phyloP scores from a whole-genome alignment of 2,329 filamentous ascomycete genomes.

The Fusarium musae region DNA sequence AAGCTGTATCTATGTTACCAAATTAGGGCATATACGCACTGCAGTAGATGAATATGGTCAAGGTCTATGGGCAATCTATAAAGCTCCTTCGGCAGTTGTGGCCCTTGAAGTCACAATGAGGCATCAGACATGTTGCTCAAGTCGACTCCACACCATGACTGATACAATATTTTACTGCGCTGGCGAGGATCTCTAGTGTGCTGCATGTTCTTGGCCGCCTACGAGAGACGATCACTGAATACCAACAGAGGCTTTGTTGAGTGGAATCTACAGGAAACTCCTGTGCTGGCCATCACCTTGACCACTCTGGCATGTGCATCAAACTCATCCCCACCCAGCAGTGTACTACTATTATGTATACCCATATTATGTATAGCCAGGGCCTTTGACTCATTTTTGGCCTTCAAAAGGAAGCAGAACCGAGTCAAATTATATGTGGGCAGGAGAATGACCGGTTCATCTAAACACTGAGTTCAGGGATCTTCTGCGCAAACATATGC shows the following conservation, averaged over 20 bases:
- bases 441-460: not conserved
- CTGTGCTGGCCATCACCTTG: not conserved
- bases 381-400: not conserved
- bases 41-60: not conserved
- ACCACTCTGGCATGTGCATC: not conserved
- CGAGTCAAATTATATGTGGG: not conserved
- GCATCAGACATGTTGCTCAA: not conserved
- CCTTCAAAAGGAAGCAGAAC: not conserved
- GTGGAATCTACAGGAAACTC: not conserved
- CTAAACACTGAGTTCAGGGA: not conserved
- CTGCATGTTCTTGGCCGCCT: not conserved
- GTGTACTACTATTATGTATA: too few species aligned
- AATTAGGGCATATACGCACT: not conserved
- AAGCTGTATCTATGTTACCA: not conserved
- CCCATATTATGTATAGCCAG: not conserved
- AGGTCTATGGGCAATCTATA: not conserved
- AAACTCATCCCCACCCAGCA: not conserved
- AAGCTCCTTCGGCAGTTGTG: not conserved
- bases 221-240: not conserved
- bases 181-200: not conserved
- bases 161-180: not conserved
- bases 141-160: not conserved
- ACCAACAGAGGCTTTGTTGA: not conserved
- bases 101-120: not conserved
- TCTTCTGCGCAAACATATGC: not conserved